Base-by-base conservation (phyloP, 768 basidiomycete genomes). In the Serpula lacrymans region DNA sequence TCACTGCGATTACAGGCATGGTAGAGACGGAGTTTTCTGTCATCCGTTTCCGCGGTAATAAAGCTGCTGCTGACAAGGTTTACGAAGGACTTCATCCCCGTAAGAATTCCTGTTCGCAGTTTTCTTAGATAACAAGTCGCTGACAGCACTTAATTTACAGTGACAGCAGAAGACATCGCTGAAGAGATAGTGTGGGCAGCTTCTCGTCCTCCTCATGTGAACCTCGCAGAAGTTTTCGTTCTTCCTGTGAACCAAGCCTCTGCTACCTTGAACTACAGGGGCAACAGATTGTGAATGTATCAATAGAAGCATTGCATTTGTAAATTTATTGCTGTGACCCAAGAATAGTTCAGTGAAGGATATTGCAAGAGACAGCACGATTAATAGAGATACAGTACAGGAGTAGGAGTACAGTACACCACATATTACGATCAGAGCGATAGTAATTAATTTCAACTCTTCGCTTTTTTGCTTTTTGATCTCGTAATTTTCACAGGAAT, bases 131-230 rank as follows among this genome's bases (percentile, higher is more conserved):
- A 2, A 26, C 37, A 3, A 48, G 26, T 6, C 29, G 34, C 45
- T 39, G 31, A 45, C 53, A 23, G 37, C 32, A 34, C 33, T 18
- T 9, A 13, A 18, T 36, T 14, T 33, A 23, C 53, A 93, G 88
- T 95, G 61, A 74, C 77, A 5, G 81, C 84, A 6, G 74, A 84
- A 45, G 93, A 97, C 56, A 85, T 97, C 33, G 96, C 96, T 1
- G 96, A 99, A 60, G 93, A 98, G 64, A 94, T 99, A 54, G 92
- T 95, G 14, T 99, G 95, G 95, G 83, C 83, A 11, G 95, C 96
- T 14, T 75, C 87, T 9, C 82, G 94, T 29, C 94, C 94, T 9
- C 73, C 88, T 28, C 94, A 95, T 55, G 89, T 97, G 32, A 93
- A 97, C 58, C 74, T 97, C 30, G 91, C 89, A 1, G 85, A 92